Percentiles rank a stretch among this genome's conserved stretches.
Conservation (phyloP, 306 rosid species). For the Arachis hypogaea region DNA sequence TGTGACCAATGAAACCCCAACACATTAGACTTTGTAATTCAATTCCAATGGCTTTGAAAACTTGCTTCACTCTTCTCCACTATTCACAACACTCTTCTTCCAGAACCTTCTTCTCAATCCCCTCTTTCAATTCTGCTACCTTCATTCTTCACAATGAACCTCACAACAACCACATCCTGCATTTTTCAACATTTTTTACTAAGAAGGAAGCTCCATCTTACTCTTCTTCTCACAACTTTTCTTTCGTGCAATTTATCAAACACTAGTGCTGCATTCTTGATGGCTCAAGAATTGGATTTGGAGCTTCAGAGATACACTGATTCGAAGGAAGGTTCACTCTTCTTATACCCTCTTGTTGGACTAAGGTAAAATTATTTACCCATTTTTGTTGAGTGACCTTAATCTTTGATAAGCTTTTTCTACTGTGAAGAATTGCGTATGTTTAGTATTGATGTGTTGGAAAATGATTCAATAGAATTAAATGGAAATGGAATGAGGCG, state of each 20-base stretch:
- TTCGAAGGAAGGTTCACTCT: conserved; percentile 87
- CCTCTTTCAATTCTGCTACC: conserved; percentile 31
- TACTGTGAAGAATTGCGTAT: not conserved
- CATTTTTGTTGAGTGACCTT: not conserved
- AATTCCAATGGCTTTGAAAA: conserved; percentile 38
- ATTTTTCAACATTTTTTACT: conserved; percentile 16
- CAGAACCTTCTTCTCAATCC: conserved; percentile 36
- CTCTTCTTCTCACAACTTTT: conserved; percentile 45
- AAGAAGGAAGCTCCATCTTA: conserved; percentile 61
- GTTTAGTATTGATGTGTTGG: not conserved
- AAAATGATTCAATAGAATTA: too few relatives aligned
- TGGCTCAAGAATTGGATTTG: conserved; percentile 58
- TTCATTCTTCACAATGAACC: conserved; percentile 15
- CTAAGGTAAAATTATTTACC: conserved; percentile 50
- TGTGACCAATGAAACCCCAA: too few relatives aligned
- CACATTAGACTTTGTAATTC: too few relatives aligned
- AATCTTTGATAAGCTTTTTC: not conserved
- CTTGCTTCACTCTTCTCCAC: conserved; percentile 29
- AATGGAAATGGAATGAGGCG: too few relatives aligned
- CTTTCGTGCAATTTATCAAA: conserved; percentile 47
- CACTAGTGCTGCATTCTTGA: conserved; percentile 41
- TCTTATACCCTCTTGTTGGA: conserved; percentile 84
- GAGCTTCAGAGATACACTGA: conserved; percentile 82
- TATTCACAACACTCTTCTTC: conserved; percentile 38
- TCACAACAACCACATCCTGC: conserved; percentile 20